A percentile compares a stretch with the other conserved stretches of the same genome.
These are phyloP conservation scores for Diaporthe capsici DNA, from an alignment of 2,329 filamentous ascomycete species.

Conservation along the genomic window DNA sequence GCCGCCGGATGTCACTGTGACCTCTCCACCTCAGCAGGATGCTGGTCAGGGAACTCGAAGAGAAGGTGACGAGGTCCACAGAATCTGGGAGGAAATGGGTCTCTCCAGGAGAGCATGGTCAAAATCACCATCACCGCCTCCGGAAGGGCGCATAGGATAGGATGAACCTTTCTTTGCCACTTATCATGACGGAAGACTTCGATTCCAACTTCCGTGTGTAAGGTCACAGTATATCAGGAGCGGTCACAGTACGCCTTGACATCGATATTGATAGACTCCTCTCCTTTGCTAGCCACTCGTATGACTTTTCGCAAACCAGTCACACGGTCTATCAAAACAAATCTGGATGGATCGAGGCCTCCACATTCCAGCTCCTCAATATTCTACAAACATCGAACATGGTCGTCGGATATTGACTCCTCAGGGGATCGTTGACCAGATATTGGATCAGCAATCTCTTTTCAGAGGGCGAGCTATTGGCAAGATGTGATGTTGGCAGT, in stretches of 20 bases:
- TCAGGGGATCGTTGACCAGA: too few relatives aligned
- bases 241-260: background rate
- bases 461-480: too few relatives aligned
- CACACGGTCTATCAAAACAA: too few relatives aligned
- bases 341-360: too few relatives aligned
- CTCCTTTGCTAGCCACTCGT: too few relatives aligned
- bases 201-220: background rate
- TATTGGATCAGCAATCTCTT: too few relatives aligned
- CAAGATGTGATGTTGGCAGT: too few relatives aligned
- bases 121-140: constrained; percentile 8
- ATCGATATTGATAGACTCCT: background rate
- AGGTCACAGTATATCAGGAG: background rate
- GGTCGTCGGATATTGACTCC: too few relatives aligned
- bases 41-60: background rate
- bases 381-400: too few relatives aligned
- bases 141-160: background rate
- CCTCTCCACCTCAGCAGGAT: background rate
- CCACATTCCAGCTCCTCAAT: too few relatives aligned
- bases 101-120: constrained; percentile 30
- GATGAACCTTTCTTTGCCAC: background rate
- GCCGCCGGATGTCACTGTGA: background rate
- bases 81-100: constrained; percentile 33
- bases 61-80: constrained; percentile 28
- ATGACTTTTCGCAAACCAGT: too few relatives aligned
- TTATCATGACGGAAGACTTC: background rate